Conservation (phyloP, 768 basidiomycete genomes). For the Serendipita sp. region DNA sequence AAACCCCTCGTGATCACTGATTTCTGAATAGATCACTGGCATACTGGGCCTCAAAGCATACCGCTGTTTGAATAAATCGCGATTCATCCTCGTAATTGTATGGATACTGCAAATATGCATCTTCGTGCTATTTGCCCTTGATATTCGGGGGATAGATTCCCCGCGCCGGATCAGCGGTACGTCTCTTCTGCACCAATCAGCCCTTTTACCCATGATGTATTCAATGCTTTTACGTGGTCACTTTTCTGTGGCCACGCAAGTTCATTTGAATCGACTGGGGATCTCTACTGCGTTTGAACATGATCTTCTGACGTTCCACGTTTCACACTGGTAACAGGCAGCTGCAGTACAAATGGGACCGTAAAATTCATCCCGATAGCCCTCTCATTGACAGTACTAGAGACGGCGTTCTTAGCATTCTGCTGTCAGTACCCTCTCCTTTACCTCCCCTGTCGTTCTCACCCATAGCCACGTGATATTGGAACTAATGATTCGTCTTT, state of each 20-base stretch:
- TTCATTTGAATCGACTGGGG: background rate
- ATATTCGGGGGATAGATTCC: conserved; percentile 26
- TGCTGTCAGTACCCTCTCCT: conserved; percentile 35
- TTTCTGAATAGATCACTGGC: conserved; percentile 35
- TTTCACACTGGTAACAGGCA: background rate
- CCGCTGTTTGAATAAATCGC: conserved; percentile 44
- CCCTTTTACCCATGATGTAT: background rate
- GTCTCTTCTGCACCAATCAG: background rate
- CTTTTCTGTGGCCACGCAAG: background rate
- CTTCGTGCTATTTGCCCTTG: conserved; percentile 27
- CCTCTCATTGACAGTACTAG: conserved; percentile 33
- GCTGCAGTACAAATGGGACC: conserved; percentile 12
- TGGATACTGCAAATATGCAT: conserved; percentile 29
- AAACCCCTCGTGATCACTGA: background rate
- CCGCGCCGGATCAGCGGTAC: conserved; percentile 35
- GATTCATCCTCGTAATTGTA: conserved; percentile 33
- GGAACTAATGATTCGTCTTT: conserved; percentile 10
- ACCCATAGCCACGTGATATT: background rate
- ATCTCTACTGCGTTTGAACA: background rate
- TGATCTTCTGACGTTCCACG: conserved; percentile 5
- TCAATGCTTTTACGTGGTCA: background rate
- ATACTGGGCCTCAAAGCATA: conserved; percentile 54
- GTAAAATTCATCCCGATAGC: conserved; percentile 24
- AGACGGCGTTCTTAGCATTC: conserved; percentile 41
- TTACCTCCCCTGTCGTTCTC: background rate